Evolutionary conservation across 148 eudicot genomes (phyloP), one percentile per base, ranked within the genome.

Genomic region (Euryodendron excelsum): DNA sequence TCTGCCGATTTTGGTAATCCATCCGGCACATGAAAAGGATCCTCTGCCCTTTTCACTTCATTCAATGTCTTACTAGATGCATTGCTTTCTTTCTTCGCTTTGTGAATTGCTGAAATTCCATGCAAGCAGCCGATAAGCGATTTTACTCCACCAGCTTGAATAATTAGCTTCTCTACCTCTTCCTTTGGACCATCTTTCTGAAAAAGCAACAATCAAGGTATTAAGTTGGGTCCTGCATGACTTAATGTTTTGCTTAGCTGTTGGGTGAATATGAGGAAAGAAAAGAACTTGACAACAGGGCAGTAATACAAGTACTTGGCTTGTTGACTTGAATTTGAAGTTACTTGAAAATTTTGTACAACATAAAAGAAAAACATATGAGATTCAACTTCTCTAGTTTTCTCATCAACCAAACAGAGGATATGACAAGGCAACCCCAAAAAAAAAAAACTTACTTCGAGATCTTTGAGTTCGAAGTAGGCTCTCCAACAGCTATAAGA

Each of bases 401-500:
- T 50, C 66, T 30, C 17, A 34, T 31, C 48, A 59, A 23, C 23
- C 28, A 44, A 23, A 31, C 20, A 28, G 45, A 59, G 25, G 50
- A 36, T 10, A n/a, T 4, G 9, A 30, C 55, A 14, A 20, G 21
- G 25, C 18, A 30, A 8, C 7, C 7, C 3, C 25, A 23, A 2
- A 28, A 50, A 11, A 11, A 31, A 69, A 0, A 55, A 79, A 75
- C 86, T 80, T 79, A 94, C 97, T 72, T 94, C 90, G 9, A 94
- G 89, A 5, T 92, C 92, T 83, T 89, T 88, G 78, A 94, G 95
- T 82, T 94, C 97, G 41, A 91, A 94, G 80, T 92, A 94, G 11
- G 97, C 97, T 67, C 83, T 74, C 97, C 97, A 94, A 77, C 98
- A 94, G 81, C 85, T 85, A 82, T 92, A 91, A 2, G 89, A 89